These are phyloP conservation scores for Quercus lobata DNA, from an alignment of 331 rosid genomes.

Conservation along the genomic window DNA sequence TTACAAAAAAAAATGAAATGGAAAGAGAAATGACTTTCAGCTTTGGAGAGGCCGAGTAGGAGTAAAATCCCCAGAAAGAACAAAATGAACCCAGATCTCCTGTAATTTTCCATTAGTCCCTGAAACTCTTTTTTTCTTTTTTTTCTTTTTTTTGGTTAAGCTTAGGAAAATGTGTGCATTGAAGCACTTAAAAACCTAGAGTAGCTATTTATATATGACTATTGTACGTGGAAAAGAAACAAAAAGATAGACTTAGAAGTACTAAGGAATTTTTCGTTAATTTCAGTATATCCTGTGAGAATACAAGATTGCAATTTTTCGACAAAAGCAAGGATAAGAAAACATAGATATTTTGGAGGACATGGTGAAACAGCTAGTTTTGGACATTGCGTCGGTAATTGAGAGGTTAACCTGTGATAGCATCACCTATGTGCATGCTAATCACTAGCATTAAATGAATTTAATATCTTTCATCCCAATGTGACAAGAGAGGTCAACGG, in stretches of 20 bases:
- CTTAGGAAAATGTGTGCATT: neutral
- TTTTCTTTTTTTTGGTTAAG: neutral
- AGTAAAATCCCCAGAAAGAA: constrained; percentile 22
- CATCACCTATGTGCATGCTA: neutral
- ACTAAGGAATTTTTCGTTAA: neutral
- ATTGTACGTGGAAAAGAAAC: neutral
- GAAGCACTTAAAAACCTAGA: constrained; percentile 7
- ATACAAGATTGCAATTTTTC: neutral
- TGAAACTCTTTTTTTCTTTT: neutral
- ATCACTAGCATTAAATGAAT: neutral
- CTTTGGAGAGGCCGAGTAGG: constrained; percentile 8
- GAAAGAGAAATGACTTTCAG: constrained; percentile 1
- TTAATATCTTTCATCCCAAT: neutral
- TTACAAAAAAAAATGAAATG: neutral
- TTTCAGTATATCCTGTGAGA: constrained; percentile 16
- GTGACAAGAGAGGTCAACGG: too few relatives aligned
- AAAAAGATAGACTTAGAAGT: neutral
- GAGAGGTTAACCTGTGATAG: neutral
- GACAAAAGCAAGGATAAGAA: constrained; percentile 14
- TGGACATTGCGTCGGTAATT: constrained; percentile 12
- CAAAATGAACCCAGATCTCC: constrained; percentile 1
- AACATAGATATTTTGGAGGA: neutral
- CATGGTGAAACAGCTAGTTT: constrained; percentile 15
- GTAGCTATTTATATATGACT: neutral
- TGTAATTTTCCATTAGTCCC: neutral